Conservation (phyloP, 331 rosid species). For the Saraca asoca region DNA sequence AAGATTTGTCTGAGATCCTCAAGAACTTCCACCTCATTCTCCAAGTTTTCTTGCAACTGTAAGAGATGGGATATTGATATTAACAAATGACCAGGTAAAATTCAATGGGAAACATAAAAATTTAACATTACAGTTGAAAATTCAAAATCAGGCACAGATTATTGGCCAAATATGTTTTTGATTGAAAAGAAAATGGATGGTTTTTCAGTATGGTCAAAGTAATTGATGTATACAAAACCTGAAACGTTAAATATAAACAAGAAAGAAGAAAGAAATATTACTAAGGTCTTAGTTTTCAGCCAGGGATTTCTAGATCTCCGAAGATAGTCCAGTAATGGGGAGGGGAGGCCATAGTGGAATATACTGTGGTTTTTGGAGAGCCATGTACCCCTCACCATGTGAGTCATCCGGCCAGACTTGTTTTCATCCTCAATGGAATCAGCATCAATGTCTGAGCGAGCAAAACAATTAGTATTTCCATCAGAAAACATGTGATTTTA, state of each 20-base stretch:
- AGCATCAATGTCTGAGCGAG: conserved; percentile 55
- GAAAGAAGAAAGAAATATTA: conserved; percentile 43
- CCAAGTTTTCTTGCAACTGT: conserved; percentile 71
- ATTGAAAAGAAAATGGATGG: not conserved
- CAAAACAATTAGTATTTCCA: conserved; percentile 28
- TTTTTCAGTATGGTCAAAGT: conserved; percentile 25
- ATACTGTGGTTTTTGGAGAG: conserved; percentile 56
- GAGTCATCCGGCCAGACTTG: conserved; percentile 44
- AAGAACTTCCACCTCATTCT: conserved; percentile 69
- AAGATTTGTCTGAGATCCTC: conserved; percentile 48
- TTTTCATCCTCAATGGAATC: conserved; percentile 41
- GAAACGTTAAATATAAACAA: not conserved
- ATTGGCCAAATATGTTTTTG: conserved; percentile 6
- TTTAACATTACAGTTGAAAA: conserved; percentile 8
- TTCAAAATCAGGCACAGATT: not conserved
- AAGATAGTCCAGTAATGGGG: conserved; percentile 68
- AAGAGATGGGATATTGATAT: conserved; percentile 21
- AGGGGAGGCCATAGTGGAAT: conserved; percentile 73
- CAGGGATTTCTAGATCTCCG: conserved; percentile 51
- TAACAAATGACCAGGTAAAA: conserved; percentile 18
- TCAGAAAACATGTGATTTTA: conserved; percentile 4
- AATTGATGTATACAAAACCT: conserved; percentile 5
- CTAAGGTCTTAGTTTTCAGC: conserved; percentile 49
- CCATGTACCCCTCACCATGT: conserved; percentile 92
- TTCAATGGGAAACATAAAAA: not conserved